These are phyloP conservation scores for Vanrija pseudolonga DNA, from an alignment of 1,284 basidiomycete species.

Conservation along the genomic window DNA sequence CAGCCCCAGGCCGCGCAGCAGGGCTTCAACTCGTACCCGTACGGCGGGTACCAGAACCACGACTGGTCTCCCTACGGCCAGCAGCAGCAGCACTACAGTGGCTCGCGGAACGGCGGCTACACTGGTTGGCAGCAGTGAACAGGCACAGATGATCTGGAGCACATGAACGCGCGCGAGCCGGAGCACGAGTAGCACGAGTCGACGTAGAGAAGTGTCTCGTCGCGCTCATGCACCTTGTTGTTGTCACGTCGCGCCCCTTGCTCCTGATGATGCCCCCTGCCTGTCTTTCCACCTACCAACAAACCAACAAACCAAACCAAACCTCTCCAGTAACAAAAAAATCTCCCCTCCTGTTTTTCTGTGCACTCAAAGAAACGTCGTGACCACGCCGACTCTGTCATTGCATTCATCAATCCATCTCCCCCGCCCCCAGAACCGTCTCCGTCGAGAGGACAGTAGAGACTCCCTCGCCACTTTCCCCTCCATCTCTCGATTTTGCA, in stretches of 20 bases:
- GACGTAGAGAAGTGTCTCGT: not conserved
- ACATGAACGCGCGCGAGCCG: not conserved
- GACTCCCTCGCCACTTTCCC: not conserved
- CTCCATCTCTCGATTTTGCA: not conserved
- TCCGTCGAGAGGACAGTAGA: not conserved
- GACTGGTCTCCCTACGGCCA: slow-evolving; percentile 34
- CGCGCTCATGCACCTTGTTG: not conserved
- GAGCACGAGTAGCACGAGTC: not conserved
- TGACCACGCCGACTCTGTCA: not conserved
- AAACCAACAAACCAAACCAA: not conserved
- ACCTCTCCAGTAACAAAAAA: not conserved
- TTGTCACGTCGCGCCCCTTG: not conserved
- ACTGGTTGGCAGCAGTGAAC: slow-evolving; percentile 33
- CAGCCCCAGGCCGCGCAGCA: slow-evolving; percentile 21
- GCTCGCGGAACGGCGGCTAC: slow-evolving; percentile 29
- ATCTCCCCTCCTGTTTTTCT: not conserved
- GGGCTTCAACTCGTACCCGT: slow-evolving; percentile 28
- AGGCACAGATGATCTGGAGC: not conserved
- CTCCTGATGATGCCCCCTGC: not conserved
- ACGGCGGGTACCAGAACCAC: slow-evolving; percentile 29
- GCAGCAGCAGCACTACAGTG: slow-evolving; percentile 17
- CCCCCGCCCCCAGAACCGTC: not conserved
- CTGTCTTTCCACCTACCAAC: not conserved
- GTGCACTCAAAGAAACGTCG: no score
- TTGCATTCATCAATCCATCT: slow-evolving; percentile 4